phyloP scores from a whole-genome alignment of 2,329 filamentous ascomycete species.

The Phyllosticta capitalensis region DNA sequence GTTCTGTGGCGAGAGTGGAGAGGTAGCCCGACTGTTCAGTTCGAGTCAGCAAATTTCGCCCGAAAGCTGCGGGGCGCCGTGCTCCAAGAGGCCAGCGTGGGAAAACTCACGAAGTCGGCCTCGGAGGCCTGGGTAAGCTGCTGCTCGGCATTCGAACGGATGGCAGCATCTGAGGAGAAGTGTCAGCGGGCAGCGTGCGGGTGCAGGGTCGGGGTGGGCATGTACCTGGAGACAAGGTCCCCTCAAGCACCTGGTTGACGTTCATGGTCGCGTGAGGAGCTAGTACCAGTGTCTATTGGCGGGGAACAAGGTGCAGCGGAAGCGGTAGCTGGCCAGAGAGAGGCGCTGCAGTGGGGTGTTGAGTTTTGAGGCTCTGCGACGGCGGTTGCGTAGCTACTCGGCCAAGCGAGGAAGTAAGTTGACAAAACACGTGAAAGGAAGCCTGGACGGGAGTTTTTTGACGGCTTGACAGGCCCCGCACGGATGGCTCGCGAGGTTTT shows the following conservation, averaged over 20 bases:
- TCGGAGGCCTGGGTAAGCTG: constrained; percentile 89
- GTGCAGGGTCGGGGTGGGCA: constrained; percentile 12
- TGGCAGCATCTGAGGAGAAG: constrained; percentile 63
- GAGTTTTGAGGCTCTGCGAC: constrained; percentile 29
- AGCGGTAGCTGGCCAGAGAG: constrained; percentile 19
- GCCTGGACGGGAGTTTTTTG: not conserved
- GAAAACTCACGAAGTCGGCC: constrained; percentile 76
- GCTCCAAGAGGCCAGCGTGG: constrained; percentile 22
- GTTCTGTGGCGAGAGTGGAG: constrained; percentile 80
- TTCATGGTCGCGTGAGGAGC: constrained; percentile 59
- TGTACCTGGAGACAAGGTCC: constrained; percentile 91
- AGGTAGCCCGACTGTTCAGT: constrained; percentile 73
- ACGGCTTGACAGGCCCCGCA: not conserved
- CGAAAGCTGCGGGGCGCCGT: constrained; percentile 1
- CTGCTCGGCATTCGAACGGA: constrained; percentile 85
- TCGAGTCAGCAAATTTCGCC: constrained; percentile 11
- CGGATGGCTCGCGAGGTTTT: not conserved
- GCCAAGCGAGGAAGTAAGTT: constrained; percentile 19
- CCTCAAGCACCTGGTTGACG: constrained; percentile 95
- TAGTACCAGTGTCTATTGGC: not conserved
- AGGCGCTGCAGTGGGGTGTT: constrained; percentile 19
- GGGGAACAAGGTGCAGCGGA: constrained; percentile 14
- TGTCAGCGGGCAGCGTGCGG: constrained; percentile 23
- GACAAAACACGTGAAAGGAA: constrained; percentile 27
- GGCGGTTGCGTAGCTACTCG: constrained; percentile 25